These are phyloP conservation scores for Saccharomycopsis sp. DNA, from an alignment of 805 yeast genomes.

Conservation along the genomic window DNA sequence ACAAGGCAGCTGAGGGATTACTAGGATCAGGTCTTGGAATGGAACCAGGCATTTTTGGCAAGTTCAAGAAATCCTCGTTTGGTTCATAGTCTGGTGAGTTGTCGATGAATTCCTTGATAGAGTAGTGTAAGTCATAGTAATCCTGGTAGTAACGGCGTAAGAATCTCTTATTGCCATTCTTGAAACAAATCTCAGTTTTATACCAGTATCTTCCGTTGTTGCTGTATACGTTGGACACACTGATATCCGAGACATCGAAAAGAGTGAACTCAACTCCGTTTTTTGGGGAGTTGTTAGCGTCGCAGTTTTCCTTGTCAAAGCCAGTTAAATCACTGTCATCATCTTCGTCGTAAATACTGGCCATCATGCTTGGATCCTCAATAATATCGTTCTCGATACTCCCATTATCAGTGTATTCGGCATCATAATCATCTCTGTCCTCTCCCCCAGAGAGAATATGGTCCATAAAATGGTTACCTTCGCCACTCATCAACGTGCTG, in stretches of 20 bases:
- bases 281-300: slow-evolving; percentile 1
- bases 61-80: slow-evolving; percentile 12
- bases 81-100: slow-evolving; percentile 13
- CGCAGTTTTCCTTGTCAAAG: slow-evolving; percentile 7
- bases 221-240: slow-evolving; percentile 36
- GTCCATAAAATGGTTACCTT: not conserved
- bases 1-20: slow-evolving; percentile 27
- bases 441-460: slow-evolving; percentile 12
- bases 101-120: slow-evolving; percentile 26
- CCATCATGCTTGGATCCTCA: not conserved
- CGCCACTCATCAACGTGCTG: no score
- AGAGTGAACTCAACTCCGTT: slow-evolving; percentile 5
- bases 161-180: slow-evolving; percentile 33
- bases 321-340: slow-evolving; percentile 9
- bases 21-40: slow-evolving; percentile 35
- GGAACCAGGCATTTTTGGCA: slow-evolving; percentile 43
- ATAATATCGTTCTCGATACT: slow-evolving; percentile 9
- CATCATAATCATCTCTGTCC: slow-evolving; percentile 19
- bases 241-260: slow-evolving; percentile 30
- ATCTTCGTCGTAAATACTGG: not conserved
- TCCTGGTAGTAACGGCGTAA: slow-evolving; percentile 47
- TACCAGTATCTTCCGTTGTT: slow-evolving; percentile 46
- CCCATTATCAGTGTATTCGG: not conserved
- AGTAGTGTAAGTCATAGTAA: slow-evolving; percentile 40
- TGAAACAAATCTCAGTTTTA: slow-evolving; percentile 36